Conservation (phyloP, 2,329 filamentous ascomycete species). For the Trichoderma koningiopsis region DNA sequence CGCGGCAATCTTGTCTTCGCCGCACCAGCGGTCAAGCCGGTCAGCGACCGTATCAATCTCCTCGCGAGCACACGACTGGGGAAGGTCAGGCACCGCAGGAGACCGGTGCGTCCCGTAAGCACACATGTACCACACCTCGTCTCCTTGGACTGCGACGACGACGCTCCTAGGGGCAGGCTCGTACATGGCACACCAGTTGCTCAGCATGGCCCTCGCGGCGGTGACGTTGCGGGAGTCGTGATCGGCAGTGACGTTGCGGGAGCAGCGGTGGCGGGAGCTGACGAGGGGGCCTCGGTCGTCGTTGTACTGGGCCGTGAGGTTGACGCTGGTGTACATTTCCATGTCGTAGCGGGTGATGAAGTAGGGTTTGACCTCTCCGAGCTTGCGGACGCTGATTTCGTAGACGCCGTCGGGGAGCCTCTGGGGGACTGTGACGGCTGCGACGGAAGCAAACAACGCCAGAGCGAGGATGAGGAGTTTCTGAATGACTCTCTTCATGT, state of each 20-base stretch:
- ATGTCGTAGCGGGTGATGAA: constrained; percentile 11
- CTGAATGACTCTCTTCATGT: neutral
- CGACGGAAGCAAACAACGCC: neutral
- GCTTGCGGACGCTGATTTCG: neutral
- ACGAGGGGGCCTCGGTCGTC: neutral
- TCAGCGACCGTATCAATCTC: neutral
- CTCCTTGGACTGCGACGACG: constrained; percentile 13
- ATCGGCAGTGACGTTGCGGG: neutral
- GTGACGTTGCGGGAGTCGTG: neutral
- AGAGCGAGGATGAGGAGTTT: neutral
- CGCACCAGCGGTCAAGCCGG: constrained; percentile 8
- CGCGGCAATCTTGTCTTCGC: neutral
- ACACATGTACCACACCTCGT: constrained; percentile 22
- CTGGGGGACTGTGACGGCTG: neutral
- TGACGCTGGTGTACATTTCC: neutral
- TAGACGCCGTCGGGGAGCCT: constrained; percentile 5
- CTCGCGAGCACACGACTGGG: neutral
- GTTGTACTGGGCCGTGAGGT: neutral
- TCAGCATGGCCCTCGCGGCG: constrained; percentile 19
- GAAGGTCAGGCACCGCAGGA: neutral
- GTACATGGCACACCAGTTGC: constrained; percentile 24
- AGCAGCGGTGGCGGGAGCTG: neutral
- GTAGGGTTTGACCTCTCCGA: neutral
- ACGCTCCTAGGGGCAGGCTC: neutral
- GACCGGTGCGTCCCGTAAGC: neutral